phyloP scores from a whole-genome alignment of 768 basidiomycete genomes.

The Kwoniella sp. region DNA sequence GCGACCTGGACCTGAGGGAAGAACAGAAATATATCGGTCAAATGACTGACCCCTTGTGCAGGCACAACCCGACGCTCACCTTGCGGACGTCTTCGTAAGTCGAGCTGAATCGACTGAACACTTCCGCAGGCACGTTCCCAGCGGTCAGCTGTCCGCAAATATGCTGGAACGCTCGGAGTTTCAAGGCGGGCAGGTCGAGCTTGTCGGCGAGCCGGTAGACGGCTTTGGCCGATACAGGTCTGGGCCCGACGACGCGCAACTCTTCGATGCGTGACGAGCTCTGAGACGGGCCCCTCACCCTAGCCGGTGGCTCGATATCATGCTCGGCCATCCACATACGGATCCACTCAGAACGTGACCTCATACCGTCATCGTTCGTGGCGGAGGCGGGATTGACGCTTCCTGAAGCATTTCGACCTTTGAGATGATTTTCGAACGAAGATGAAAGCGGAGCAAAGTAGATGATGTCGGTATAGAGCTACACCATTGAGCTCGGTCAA shows the following conservation, averaged over 20 bases:
- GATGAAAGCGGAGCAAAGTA: constrained; percentile 80
- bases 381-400: constrained; percentile 7
- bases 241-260: constrained; percentile 52
- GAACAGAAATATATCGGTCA: not conserved
- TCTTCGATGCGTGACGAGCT: not conserved
- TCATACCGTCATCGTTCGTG: constrained; percentile 1
- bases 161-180: constrained; percentile 72
- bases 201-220: constrained; percentile 76
- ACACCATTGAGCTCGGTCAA: not conserved
- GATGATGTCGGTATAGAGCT: constrained; percentile 82
- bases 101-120: constrained; percentile 78
- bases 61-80: constrained; percentile 48
- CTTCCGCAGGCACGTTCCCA: constrained; percentile 77
- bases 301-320: constrained; percentile 15
- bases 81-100: constrained; percentile 76
- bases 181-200: constrained; percentile 67
- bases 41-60: no score
- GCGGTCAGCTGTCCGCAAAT: constrained; percentile 71
- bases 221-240: constrained; percentile 78
- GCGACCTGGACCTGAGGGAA: constrained; percentile 60
- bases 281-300: not conserved
- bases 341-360: constrained; percentile 61
- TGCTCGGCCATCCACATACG: constrained; percentile 59
- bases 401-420: no score
- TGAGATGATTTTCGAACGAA: constrained; percentile 53